phyloP scores from a whole-genome alignment of 345 rosid genomes.

The Dimocarpus longan region DNA sequence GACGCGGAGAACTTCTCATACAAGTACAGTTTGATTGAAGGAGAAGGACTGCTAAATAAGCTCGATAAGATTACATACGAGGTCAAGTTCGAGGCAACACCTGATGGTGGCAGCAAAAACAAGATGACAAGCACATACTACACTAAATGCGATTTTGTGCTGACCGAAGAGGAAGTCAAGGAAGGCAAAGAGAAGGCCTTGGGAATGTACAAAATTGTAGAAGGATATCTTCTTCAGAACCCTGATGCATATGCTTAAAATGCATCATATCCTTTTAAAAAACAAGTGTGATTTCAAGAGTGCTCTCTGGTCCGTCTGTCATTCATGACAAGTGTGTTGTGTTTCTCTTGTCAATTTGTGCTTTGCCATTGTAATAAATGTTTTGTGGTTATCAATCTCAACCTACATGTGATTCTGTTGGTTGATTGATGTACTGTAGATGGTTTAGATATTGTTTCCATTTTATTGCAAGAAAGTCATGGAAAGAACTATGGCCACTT shows the following conservation, averaged over 20 bases:
- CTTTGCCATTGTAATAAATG: neutral
- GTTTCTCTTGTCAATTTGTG: neutral
- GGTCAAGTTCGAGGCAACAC: slow-evolving; percentile 25
- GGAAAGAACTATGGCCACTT: neutral
- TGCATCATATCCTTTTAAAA: neutral
- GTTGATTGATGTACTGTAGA: neutral
- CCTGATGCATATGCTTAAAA: slow-evolving; percentile 35
- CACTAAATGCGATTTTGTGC: slow-evolving; percentile 27
- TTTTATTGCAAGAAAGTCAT: neutral
- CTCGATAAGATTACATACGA: slow-evolving; percentile 31
- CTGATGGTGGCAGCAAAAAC: slow-evolving; percentile 40
- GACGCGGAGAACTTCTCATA: slow-evolving; percentile 32
- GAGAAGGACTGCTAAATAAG: slow-evolving; percentile 24
- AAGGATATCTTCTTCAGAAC: slow-evolving; percentile 35
- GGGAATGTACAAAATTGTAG: slow-evolving; percentile 39
- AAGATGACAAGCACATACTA: slow-evolving; percentile 41
- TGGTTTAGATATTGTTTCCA: neutral
- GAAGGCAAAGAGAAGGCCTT: slow-evolving; percentile 36
- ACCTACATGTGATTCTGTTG: neutral
- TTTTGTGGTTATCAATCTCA: neutral
- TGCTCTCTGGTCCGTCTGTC: neutral
- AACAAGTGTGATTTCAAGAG: neutral
- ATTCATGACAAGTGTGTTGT: neutral
- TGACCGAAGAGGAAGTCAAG: slow-evolving; percentile 35
- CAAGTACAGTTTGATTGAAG: slow-evolving; percentile 43